Percentiles rank a stretch among this genome's conserved stretches.
Conservation (phyloP, 2,329 filamentous ascomycete genomes). For the Chaetomiaceae sp. region DNA sequence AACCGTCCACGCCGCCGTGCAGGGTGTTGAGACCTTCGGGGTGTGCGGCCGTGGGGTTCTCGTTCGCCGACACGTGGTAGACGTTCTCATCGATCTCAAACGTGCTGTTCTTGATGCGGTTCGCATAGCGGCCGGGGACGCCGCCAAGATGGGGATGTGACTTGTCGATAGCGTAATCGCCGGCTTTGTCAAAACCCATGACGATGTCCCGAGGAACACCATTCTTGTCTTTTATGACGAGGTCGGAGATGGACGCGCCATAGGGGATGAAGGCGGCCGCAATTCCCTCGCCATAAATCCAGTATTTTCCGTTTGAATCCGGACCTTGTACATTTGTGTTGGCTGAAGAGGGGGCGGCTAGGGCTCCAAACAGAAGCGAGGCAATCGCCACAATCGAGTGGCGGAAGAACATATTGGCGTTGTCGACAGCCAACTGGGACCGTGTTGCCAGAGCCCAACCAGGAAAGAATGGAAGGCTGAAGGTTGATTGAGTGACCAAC, state of each 20-base stretch:
- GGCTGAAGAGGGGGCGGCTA: slow-evolving; percentile 7
- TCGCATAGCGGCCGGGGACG: slow-evolving; percentile 73
- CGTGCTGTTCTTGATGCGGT: slow-evolving; percentile 73
- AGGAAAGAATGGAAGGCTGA: background rate
- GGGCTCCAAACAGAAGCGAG: slow-evolving; percentile 30
- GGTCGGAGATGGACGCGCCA: slow-evolving; percentile 67
- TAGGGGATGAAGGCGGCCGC: slow-evolving; percentile 68
- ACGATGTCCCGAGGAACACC: slow-evolving; percentile 68
- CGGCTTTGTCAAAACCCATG: slow-evolving; percentile 71
- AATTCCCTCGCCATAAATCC: slow-evolving; percentile 63
- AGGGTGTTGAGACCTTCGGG: slow-evolving; percentile 59
- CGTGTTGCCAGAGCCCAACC: background rate
- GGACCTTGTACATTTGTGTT: slow-evolving; percentile 30
- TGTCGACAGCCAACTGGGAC: background rate
- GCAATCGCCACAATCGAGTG: slow-evolving; percentile 25
- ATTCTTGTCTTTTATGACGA: slow-evolving; percentile 65
- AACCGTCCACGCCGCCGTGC: slow-evolving; percentile 66
- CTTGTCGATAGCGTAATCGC: slow-evolving; percentile 60
- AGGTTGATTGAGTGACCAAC: background rate
- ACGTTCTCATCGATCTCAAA: slow-evolving; percentile 62
- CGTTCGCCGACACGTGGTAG: slow-evolving; percentile 60
- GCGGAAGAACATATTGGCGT: slow-evolving; percentile 15
- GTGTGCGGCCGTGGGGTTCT: slow-evolving; percentile 49
- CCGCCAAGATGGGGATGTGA: slow-evolving; percentile 68
- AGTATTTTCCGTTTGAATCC: slow-evolving; percentile 65